Evolutionary conservation across 1,139 yeast genomes (phyloP).

Genomic region (Scheffersomyces cryptocercus): DNA sequence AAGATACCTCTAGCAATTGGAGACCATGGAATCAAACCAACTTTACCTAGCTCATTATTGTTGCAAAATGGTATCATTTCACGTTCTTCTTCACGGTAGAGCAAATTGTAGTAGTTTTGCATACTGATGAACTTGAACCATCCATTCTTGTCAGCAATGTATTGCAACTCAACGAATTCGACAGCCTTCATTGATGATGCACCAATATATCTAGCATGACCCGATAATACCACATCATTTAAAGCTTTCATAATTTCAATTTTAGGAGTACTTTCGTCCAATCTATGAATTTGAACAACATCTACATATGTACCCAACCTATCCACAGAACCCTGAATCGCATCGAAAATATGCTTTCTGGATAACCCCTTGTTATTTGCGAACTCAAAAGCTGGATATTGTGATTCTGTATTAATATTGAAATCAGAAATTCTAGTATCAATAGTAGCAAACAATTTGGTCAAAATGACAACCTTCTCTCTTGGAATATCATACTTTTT

Average conservation of each 20-base stretch:
- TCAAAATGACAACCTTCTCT: slow-evolving; percentile 45
- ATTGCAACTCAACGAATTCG: slow-evolving; percentile 18
- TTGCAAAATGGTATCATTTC: slow-evolving; percentile 59
- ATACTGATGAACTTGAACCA: slow-evolving; percentile 53
- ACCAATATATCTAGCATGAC: slow-evolving; percentile 17
- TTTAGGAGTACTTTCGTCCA: slow-evolving; percentile 13
- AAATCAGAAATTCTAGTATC: slow-evolving; percentile 2
- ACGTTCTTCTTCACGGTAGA: slow-evolving; percentile 61
- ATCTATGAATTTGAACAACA: slow-evolving; percentile 18
- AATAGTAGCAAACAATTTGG: slow-evolving; percentile 27
- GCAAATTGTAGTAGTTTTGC: slow-evolving; percentile 58
- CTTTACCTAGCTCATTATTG: slow-evolving; percentile 32
- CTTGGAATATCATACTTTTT: slow-evolving; percentile 43
- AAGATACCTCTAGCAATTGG: slow-evolving; percentile 50
- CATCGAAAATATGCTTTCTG: slow-evolving; percentile 19
- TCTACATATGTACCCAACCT: slow-evolving; percentile 21
- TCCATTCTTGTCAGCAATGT: slow-evolving; percentile 14
- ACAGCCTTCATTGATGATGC: slow-evolving; percentile 18
- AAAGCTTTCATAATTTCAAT: slow-evolving; percentile 18
- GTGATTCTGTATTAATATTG: slow-evolving; percentile 1
- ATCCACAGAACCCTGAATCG: slow-evolving; percentile 14
- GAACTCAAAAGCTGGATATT: slow-evolving; percentile 4
- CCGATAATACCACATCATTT: slow-evolving; percentile 15
- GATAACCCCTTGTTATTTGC: slow-evolving; percentile 16
- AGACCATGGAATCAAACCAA: slow-evolving; percentile 54